Evolutionary conservation across 805 yeast species (phyloP).

Genomic region (Candida cerambycidarum): DNA sequence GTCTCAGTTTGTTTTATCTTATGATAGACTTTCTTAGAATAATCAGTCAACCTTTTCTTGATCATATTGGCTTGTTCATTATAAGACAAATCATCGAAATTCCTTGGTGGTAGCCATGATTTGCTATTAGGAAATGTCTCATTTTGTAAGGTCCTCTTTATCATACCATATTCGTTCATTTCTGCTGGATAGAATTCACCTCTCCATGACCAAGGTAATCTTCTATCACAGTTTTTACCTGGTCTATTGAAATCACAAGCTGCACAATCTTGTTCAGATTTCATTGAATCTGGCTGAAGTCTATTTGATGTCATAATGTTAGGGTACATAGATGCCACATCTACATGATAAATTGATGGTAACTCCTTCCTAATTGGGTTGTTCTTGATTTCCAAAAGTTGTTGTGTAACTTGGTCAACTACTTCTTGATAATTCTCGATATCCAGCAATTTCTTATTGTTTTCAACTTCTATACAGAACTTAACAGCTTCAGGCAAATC

Average conservation of each 20-base stretch:
- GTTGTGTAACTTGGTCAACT: constrained; percentile 51
- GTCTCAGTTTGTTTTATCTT: constrained; percentile 79
- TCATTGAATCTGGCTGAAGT: constrained; percentile 97
- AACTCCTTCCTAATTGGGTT: constrained; percentile 67
- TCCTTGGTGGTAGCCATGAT: constrained; percentile 55
- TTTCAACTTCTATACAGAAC: constrained; percentile 84
- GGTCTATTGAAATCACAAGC: constrained; percentile 96
- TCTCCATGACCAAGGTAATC: constrained; percentile 97
- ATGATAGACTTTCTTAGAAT: constrained; percentile 82
- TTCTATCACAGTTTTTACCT: constrained; percentile 88
- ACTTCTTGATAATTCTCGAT: constrained; percentile 81
- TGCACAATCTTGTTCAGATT: constrained; percentile 92
- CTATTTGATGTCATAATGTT: constrained; percentile 97
- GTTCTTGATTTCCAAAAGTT: constrained; percentile 57
- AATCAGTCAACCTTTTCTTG: constrained; percentile 77
- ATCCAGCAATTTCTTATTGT: constrained; percentile 67
- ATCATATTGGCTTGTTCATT: constrained; percentile 74
- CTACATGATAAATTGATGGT: constrained; percentile 94
- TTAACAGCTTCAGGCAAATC: constrained; percentile 76
- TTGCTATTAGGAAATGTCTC: constrained; percentile 70
- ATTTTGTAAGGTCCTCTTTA: constrained; percentile 75
- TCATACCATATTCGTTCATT: constrained; percentile 87
- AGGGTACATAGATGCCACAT: constrained; percentile 99
- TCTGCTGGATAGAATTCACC: constrained; percentile 94
- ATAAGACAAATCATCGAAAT: constrained; percentile 74